Percentiles rank a stretch among this genome's conserved stretches.
phyloP scores from a whole-genome alignment of 2,329 filamentous ascomycete genomes.

The Aspergillus sp. region DNA sequence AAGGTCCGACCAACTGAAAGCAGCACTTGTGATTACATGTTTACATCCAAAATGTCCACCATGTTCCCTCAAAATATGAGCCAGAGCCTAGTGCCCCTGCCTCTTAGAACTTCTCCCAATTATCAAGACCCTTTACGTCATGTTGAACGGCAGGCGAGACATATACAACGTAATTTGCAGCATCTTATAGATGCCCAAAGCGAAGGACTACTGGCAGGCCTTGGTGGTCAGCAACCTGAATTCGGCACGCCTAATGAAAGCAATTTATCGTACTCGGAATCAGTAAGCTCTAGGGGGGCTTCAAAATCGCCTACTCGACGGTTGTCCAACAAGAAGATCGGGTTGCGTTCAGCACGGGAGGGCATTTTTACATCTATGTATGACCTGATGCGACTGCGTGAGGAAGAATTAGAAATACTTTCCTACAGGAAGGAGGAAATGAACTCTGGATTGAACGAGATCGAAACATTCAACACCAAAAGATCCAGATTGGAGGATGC shows the following conservation, averaged over 20 bases:
- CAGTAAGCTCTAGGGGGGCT: conserved; percentile 29
- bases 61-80: conserved; percentile 25
- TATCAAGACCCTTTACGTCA: conserved; percentile 48
- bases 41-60: conserved; percentile 29
- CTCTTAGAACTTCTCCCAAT: conserved; percentile 28
- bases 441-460: conserved; percentile 49
- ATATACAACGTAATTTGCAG: conserved; percentile 59
- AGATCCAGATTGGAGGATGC: conserved; percentile 50
- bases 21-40: background rate
- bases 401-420: conserved; percentile 55
- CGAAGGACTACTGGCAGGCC: conserved; percentile 54
- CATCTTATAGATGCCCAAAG: conserved; percentile 61
- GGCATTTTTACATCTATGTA: conserved; percentile 59
- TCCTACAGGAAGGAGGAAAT: conserved; percentile 47
- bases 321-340: conserved; percentile 46
- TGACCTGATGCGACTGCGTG: conserved; percentile 56
- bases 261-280: conserved; percentile 33
- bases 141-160: conserved; percentile 52
- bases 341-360: conserved; percentile 53
- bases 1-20: background rate
- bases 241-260: conserved; percentile 49
- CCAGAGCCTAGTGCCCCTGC: conserved; percentile 27
- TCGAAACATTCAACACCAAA: conserved; percentile 53
- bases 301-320: conserved; percentile 41
- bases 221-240: conserved; percentile 42